Evolutionary conservation across 495 filamentous ascomycete species (phyloP).

Genomic region (Penicillium chermesinum): DNA sequence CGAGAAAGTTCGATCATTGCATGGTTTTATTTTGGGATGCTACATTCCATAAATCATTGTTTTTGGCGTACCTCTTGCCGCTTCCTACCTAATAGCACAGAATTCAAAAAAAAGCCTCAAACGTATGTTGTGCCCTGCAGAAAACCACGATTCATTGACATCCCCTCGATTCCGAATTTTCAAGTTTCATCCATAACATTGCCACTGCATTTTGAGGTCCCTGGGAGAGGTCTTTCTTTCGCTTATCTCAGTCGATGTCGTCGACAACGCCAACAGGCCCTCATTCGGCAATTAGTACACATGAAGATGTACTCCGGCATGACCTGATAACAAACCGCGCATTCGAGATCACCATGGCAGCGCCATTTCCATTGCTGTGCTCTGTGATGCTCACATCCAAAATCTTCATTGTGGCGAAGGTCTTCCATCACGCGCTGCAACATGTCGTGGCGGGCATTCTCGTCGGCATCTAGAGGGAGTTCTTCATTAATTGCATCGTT

Average conservation of each 20-base stretch:
- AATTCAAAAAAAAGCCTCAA: no score
- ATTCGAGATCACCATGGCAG: slow-evolving; percentile 8
- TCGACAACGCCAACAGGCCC: neutral
- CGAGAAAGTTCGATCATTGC: no score
- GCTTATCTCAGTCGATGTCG: neutral
- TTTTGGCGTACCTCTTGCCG: no score
- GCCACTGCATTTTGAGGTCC: no score
- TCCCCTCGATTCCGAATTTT: no score
- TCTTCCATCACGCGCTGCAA: slow-evolving; percentile 5
- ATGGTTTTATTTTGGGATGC: no score
- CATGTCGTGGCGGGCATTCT: neutral
- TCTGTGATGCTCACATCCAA: slow-evolving; percentile 11
- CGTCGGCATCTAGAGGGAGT: neutral
- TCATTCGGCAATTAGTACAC: neutral
- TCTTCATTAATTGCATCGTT: neutral
- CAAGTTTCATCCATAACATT: no score
- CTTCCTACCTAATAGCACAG: no score
- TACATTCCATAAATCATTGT: no score
- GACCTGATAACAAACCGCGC: neutral
- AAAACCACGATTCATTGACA: no score
- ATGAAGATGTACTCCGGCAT: neutral
- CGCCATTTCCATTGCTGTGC: slow-evolving; percentile 13
- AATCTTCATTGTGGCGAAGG: slow-evolving; percentile 6
- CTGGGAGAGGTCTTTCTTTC: no score
- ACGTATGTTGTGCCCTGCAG: no score